Conservation (phyloP, 345 rosid genomes). For the Geranium rotundifolium region DNA sequence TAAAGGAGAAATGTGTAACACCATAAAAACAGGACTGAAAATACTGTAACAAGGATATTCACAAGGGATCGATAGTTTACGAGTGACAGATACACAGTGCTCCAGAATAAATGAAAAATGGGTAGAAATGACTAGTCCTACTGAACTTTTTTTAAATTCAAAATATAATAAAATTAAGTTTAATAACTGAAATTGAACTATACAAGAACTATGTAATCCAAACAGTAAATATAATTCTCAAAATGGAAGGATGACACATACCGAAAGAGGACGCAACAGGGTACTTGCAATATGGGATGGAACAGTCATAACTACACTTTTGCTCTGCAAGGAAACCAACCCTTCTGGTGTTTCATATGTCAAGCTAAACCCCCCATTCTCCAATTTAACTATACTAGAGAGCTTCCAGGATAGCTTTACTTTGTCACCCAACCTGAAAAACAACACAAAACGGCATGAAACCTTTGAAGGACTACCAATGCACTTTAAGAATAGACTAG, state of each 20-base stretch:
- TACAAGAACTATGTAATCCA: neutral
- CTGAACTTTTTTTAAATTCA: too few species aligned
- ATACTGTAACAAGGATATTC: too few species aligned
- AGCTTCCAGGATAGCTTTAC: slow-evolving; percentile 89
- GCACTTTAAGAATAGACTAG: too few species aligned
- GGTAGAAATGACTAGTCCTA: too few species aligned
- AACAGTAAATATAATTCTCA: neutral
- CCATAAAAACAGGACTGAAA: neutral
- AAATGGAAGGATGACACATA: slow-evolving; percentile 26
- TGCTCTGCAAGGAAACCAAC: slow-evolving; percentile 49
- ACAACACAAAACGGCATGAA: neutral
- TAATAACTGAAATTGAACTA: too few species aligned
- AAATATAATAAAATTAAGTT: too few species aligned
- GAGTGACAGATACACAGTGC: too few species aligned
- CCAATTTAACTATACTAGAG: slow-evolving; percentile 47
- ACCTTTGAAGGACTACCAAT: too few species aligned
- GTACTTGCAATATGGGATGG: slow-evolving; percentile 75
- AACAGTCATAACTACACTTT: slow-evolving; percentile 70
- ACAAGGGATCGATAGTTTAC: too few species aligned
- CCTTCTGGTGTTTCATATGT: slow-evolving; percentile 90
- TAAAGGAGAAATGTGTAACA: neutral
- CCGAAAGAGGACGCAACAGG: slow-evolving; percentile 68
- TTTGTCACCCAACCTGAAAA: slow-evolving; percentile 66
- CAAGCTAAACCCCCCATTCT: slow-evolving; percentile 46
- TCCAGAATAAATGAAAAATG: too few species aligned